A percentile compares a stretch with the other conserved stretches of the same genome.
These are phyloP conservation scores for Penicillium olsonii DNA, from an alignment of 2,329 filamentous ascomycete species.

Conservation along the genomic window DNA sequence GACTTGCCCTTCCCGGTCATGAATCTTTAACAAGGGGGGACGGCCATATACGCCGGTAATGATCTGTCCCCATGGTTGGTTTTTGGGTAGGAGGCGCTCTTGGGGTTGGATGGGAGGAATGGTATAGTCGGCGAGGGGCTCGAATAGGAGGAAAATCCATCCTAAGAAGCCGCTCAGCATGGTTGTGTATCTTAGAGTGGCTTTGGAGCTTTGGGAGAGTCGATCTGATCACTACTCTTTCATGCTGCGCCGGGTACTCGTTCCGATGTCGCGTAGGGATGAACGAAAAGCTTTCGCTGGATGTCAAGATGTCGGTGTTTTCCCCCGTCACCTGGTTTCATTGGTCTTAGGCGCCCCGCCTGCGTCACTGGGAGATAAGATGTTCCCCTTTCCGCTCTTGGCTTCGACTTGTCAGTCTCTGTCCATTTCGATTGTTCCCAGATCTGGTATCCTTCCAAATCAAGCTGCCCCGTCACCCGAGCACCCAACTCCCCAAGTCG, in stretches of 20 bases:
- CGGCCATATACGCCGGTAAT: conserved; percentile 22
- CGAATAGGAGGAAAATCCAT: conserved; percentile 20
- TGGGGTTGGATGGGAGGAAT: conserved; percentile 23
- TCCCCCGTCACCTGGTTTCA: background rate
- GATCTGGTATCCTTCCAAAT: background rate
- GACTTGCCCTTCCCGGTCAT: conserved; percentile 19
- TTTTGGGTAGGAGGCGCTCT: conserved; percentile 17
- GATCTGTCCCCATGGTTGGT: conserved; percentile 21
- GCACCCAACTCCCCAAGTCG: too few species aligned
- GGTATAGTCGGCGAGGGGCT: conserved; percentile 17
- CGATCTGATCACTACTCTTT: too few species aligned
- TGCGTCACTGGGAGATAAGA: background rate
- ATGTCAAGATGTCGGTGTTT: background rate
- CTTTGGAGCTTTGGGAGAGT: too few species aligned
- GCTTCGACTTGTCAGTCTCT: background rate
- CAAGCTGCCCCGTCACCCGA: too few species aligned
- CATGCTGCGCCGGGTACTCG: too few species aligned
- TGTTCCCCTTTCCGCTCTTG: background rate
- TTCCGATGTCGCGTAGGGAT: background rate
- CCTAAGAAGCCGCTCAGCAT: conserved; percentile 19
- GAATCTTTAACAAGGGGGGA: conserved; percentile 22
- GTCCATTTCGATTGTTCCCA: background rate
- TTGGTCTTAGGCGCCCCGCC: background rate
- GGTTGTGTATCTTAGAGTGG: background rate
- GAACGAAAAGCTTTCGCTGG: too few species aligned